Evolutionary conservation across 2,329 filamentous ascomycete species (phyloP).

Genomic region (Trichoderma lentiforme): DNA sequence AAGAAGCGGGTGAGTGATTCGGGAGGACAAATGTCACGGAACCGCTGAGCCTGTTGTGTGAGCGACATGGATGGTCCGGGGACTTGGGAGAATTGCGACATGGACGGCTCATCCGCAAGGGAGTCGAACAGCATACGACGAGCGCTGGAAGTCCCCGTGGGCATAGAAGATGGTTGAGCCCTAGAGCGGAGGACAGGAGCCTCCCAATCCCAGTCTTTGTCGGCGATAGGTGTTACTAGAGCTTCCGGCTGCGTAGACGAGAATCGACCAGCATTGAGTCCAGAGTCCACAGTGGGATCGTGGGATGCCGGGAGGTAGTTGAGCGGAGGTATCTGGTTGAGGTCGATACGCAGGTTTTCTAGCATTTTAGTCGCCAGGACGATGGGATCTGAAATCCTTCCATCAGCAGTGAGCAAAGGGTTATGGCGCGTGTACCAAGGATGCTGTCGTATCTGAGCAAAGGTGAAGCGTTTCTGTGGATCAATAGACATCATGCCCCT

Average conservation of each 20-base stretch:
- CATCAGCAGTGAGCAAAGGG: slow-evolving; percentile 68
- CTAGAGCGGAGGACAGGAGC: slow-evolving; percentile 60
- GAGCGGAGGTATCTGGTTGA: slow-evolving; percentile 61
- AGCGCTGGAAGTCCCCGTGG: slow-evolving; percentile 32
- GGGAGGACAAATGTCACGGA: slow-evolving; percentile 85
- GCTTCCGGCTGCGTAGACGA: slow-evolving; percentile 85
- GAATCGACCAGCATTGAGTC: slow-evolving; percentile 47
- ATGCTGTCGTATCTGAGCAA: slow-evolving; percentile 82
- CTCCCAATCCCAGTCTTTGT: slow-evolving; percentile 85
- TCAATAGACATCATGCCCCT: slow-evolving; percentile 91
- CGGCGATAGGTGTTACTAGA: slow-evolving; percentile 61
- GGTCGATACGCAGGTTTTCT: slow-evolving; percentile 84
- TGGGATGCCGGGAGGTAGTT: slow-evolving; percentile 37
- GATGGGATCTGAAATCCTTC: slow-evolving; percentile 73
- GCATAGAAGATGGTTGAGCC: slow-evolving; percentile 38
- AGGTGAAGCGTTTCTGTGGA: slow-evolving; percentile 70
- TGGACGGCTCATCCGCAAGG: slow-evolving; percentile 81
- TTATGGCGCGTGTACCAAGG: slow-evolving; percentile 92
- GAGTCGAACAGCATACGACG: slow-evolving; percentile 52
- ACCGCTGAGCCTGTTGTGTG: slow-evolving; percentile 84
- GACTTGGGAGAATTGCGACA: slow-evolving; percentile 77
- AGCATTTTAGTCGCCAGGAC: slow-evolving; percentile 93
- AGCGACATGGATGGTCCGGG: slow-evolving; percentile 77
- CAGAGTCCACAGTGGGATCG: slow-evolving; percentile 67
- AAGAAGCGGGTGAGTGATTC: slow-evolving; percentile 90